Percentiles rank a stretch among this genome's conserved stretches.
Evolutionary conservation across 2,329 filamentous ascomycete genomes (phyloP).

Genomic region (Fusarium sp.): DNA sequence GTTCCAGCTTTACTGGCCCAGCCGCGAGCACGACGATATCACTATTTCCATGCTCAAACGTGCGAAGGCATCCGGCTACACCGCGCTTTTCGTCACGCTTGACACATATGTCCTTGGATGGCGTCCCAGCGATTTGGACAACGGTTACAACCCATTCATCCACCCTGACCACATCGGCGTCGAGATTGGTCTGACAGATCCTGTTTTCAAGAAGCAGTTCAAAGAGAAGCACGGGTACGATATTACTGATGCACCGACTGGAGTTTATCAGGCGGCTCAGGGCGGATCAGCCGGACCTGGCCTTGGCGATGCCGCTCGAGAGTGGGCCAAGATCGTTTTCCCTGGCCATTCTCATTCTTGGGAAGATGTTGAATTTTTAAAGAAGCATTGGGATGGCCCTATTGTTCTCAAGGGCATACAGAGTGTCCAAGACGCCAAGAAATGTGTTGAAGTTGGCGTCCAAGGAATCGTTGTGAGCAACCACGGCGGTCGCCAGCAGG

Average conservation of each 20-base stretch:
- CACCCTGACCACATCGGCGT: slow-evolving; percentile 35
- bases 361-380: slow-evolving; percentile 31
- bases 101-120: slow-evolving; percentile 24
- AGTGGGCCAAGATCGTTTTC: slow-evolving; percentile 40
- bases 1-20: slow-evolving; percentile 37
- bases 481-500: slow-evolving; percentile 30
- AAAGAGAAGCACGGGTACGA: slow-evolving; percentile 27
- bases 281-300: slow-evolving; percentile 23
- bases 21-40: slow-evolving; percentile 30
- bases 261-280: slow-evolving; percentile 30
- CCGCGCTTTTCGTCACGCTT: slow-evolving; percentile 14
- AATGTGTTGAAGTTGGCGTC: slow-evolving; percentile 23
- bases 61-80: slow-evolving; percentile 15
- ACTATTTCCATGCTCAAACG: slow-evolving; percentile 22
- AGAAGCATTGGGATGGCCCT: slow-evolving; percentile 30
- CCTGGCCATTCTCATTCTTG: slow-evolving; percentile 30
- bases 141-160: slow-evolving; percentile 36
- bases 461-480: slow-evolving; percentile 37
- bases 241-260: slow-evolving; percentile 17
- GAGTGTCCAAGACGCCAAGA: slow-evolving; percentile 27
- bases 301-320: slow-evolving; percentile 23
- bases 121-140: slow-evolving; percentile 26
- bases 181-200: slow-evolving; percentile 34
- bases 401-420: slow-evolving; percentile 36
- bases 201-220: slow-evolving; percentile 31